Evolutionary conservation across 2,329 filamentous ascomycete genomes (phyloP).

Genomic region (Ilyonectria sp.): DNA sequence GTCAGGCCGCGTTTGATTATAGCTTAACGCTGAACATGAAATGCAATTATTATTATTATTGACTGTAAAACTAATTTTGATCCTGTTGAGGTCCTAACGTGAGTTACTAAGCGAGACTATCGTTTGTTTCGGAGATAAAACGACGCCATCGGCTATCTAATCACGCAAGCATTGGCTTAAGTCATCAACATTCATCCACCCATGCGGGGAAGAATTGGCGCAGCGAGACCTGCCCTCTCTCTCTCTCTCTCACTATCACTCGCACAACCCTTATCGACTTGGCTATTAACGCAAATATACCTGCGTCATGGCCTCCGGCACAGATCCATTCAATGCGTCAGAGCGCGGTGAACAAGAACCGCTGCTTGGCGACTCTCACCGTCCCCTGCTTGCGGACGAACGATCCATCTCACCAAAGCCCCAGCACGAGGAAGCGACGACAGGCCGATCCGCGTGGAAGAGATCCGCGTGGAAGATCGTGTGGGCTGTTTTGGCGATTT

Average conservation of each 20-base stretch:
- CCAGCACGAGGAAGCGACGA: slow-evolving; percentile 20
- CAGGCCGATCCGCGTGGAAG: slow-evolving; percentile 49
- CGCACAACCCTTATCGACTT: neutral
- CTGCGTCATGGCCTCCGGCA: slow-evolving; percentile 9
- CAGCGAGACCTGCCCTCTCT: neutral
- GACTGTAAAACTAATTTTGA: no score
- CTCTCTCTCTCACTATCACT: neutral
- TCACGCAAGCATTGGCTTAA: neutral
- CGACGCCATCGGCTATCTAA: neutral
- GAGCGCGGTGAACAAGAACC: slow-evolving; percentile 27
- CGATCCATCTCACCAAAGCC: slow-evolving; percentile 13
- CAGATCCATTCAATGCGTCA: slow-evolving; percentile 3
- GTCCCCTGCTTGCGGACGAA: slow-evolving; percentile 5
- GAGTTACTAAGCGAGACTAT: slow-evolving; percentile 40
- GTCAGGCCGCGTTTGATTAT: no score
- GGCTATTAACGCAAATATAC: neutral
- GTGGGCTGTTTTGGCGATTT: slow-evolving; percentile 52
- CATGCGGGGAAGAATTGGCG: neutral
- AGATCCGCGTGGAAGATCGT: slow-evolving; percentile 52
- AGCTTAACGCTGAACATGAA: no score
- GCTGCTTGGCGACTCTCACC: slow-evolving; percentile 10
- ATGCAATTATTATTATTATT: no score
- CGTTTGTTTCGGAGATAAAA: no score
- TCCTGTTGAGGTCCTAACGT: no score
- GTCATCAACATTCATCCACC: neutral